Base-by-base conservation (phyloP, 164 flowering plant genomes). In the Stephania japonica region DNA sequence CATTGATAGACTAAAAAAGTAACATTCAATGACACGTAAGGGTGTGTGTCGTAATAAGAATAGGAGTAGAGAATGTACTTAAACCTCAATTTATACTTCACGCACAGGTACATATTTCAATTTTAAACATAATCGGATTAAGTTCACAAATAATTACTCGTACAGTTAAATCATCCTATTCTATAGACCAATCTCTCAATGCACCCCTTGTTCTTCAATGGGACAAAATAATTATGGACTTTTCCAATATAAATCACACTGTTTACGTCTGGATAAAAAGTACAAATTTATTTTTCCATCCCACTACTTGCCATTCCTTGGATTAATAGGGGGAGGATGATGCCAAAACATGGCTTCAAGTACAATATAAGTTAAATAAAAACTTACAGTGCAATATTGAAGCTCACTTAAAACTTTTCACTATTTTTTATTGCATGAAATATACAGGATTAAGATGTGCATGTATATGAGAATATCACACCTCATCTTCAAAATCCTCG, bases 401-500 rank as follows among this genome's bases (percentile, higher is more conserved):
- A 44, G 63, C 44, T 47, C 44, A 12, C 26, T 61, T 43, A 11
- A 9, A 50, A 42, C 42, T 8, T 42, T 24, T 59, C 24, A 1
- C 21, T 21, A n/a, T n/a, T 59, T 19, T 59, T 21, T 59, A 5
- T 18, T 21, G 23, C 64, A 59, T 59, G 7, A 59, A 59, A 59
- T 21, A 19, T 18, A 21, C 24, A 59, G n/a, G 25, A 59, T 59
- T 59, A 7, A 59, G 23, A 19, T 7, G 25, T 59, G 21, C 21
- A 59, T n/a, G 21, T 59, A n/a, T 21, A 3, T n/a, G 64, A 8
- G 21, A 59, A 67, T 65, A 67, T 13, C 38, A 70, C 73, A 94
- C 98, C 97, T 92, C 97, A 77, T 94, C 93, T 80, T 94, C 93
- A 67, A 65, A 78, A 67, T 83, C 87, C 70, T 49, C 78, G 66